Conservation (phyloP, 306 rosid genomes). For the Lotus japonicus region DNA sequence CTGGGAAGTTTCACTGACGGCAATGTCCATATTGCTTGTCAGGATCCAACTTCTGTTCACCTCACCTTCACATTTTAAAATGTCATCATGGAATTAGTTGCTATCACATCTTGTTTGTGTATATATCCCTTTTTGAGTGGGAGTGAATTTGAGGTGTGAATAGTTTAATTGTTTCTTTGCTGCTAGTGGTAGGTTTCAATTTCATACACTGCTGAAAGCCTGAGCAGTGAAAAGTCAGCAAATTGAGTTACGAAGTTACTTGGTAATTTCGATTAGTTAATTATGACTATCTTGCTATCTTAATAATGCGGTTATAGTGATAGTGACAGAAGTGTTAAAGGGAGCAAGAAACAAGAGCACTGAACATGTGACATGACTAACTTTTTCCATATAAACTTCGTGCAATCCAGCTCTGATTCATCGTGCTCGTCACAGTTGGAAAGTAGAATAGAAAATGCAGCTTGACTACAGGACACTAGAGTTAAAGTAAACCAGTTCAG, state of each 20-base stretch:
- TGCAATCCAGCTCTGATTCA: background rate
- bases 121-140: too few species aligned
- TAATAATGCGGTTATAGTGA: background rate
- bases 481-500: background rate
- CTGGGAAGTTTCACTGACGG: constrained; percentile 32
- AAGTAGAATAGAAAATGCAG: background rate
- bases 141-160: too few species aligned
- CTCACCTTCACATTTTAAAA: background rate
- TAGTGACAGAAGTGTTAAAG: background rate
- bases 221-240: background rate
- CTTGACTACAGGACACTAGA: background rate
- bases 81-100: constrained; percentile 1
- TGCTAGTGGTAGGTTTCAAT: background rate
- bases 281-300: background rate
- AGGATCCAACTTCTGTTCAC: background rate
- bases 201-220: background rate
- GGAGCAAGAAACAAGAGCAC: background rate
- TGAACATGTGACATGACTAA: background rate
- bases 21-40: background rate
- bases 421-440: background rate
- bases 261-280: constrained; percentile 22
- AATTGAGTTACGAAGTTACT: background rate
- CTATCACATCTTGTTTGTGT: too few species aligned
- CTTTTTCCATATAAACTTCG: background rate
- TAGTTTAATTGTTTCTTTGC: background rate